Evolutionary conservation across 2,329 filamentous ascomycete species (phyloP).

Genomic region (Alternaria longipes): DNA sequence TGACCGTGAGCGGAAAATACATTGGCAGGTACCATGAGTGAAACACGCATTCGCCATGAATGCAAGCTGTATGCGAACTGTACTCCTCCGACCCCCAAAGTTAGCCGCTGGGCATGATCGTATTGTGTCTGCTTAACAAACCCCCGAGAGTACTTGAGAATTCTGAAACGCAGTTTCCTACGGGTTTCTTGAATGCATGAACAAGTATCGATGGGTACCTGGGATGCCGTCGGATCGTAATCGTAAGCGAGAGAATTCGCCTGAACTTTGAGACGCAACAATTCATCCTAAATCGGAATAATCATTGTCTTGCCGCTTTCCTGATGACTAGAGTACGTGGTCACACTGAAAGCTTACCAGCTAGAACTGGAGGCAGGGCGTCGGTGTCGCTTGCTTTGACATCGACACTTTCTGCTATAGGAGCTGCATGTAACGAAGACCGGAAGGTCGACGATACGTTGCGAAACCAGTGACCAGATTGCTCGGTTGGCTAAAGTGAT

Average conservation of each 20-base stretch:
- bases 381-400: not conserved
- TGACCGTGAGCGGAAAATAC: not conserved
- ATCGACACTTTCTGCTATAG: not conserved
- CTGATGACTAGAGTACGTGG: not conserved
- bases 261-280: not conserved
- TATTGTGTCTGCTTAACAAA: not conserved
- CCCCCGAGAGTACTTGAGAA: not conserved
- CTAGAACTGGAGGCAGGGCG: not conserved
- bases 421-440: not conserved
- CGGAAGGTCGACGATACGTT: not conserved
- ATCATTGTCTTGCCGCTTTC: not conserved
- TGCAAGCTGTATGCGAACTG: conserved; percentile 1
- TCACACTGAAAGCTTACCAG: not conserved
- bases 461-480: not conserved
- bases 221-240: not conserved
- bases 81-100: not conserved
- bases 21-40: not conserved
- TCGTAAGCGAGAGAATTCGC: not conserved
- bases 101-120: not conserved
- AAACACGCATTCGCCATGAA: not conserved
- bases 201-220: conserved; percentile 1
- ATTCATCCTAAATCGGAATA: not conserved
- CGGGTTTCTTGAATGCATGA: conserved; percentile 7
- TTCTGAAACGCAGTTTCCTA: conserved; percentile 9
- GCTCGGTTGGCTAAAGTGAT: conserved; percentile 12